These are phyloP conservation scores for Coccomyxa subellipsoidea DNA, from an alignment of 163 green algal genomes.

Conservation along the genomic window DNA sequence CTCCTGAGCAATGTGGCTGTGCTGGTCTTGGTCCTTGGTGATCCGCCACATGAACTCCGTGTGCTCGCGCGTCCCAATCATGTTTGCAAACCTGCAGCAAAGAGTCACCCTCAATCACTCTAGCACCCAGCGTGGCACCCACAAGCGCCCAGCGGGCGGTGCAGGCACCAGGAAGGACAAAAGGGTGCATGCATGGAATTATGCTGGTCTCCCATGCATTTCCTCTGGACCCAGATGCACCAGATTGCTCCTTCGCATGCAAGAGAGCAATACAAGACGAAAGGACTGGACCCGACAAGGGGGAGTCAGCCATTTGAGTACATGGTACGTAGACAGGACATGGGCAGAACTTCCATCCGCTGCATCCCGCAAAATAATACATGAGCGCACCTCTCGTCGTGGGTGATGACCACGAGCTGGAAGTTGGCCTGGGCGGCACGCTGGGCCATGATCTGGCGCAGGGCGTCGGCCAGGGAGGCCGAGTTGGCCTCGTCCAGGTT, in stretches of 20 bases:
- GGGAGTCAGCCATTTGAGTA: too few relatives aligned
- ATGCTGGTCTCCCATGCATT: too few relatives aligned
- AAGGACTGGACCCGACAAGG: too few relatives aligned
- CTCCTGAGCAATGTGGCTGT: slow-evolving; percentile 36
- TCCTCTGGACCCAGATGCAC: not conserved
- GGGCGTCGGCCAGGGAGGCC: slow-evolving; percentile 75
- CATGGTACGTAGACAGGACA: not conserved
- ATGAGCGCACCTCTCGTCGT: slow-evolving; percentile 78
- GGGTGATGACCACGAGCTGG: slow-evolving; percentile 99
- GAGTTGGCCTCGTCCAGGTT: slow-evolving; percentile 95
- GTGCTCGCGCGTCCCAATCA: slow-evolving; percentile 75
- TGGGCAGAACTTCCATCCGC: not conserved
- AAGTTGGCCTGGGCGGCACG: slow-evolving; percentile 83
- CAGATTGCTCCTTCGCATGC: too few relatives aligned
- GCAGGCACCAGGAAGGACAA: too few relatives aligned
- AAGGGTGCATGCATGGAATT: too few relatives aligned
- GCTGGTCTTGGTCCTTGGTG: slow-evolving; percentile 91
- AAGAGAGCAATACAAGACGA: too few relatives aligned
- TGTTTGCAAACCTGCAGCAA: slow-evolving; percentile 59
- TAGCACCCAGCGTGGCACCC: too few relatives aligned
- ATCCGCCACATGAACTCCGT: slow-evolving; percentile 90
- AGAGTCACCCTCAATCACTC: too few relatives aligned
- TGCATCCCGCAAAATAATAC: not conserved
- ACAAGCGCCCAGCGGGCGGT: too few relatives aligned
- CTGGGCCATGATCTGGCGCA: slow-evolving; percentile 72